phyloP scores from a whole-genome alignment of 495 filamentous ascomycete species.

The Xylaria telfairii region DNA sequence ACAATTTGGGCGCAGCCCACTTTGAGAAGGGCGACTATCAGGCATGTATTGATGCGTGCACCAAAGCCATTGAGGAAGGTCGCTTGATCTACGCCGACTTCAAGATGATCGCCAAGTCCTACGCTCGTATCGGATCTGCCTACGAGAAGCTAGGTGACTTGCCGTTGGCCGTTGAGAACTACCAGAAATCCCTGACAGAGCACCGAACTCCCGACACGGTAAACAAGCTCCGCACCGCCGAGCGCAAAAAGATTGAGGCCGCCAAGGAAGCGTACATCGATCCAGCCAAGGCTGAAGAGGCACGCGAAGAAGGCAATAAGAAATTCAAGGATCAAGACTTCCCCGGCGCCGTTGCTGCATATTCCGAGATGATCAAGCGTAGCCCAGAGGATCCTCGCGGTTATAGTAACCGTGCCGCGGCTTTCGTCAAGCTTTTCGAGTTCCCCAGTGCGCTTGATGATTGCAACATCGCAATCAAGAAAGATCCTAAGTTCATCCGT shows the following conservation, averaged over 20 bases:
- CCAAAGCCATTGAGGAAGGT: conserved; percentile 88
- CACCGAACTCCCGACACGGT: conserved; percentile 95
- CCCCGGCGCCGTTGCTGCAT: conserved; percentile 94
- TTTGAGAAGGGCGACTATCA: conserved; percentile 96
- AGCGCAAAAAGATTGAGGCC: conserved; percentile 81
- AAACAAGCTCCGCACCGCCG: conserved; percentile 88
- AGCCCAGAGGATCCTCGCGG: conserved; percentile 91
- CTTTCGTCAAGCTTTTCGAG: conserved; percentile 92
- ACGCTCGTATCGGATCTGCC: conserved; percentile 85
- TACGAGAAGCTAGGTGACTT: conserved; percentile 90
- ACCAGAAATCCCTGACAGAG: conserved; percentile 92
- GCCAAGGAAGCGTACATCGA: conserved; percentile 86
- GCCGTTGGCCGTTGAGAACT: conserved; percentile 81
- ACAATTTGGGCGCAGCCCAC: conserved; percentile 92
- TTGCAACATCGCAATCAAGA: conserved; percentile 89
- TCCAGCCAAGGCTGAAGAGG: conserved; percentile 91
- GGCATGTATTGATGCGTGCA: conserved; percentile 82
- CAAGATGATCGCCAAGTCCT: conserved; percentile 96
- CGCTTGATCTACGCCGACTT: conserved; percentile 89
- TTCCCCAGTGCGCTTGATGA: conserved; percentile 94
- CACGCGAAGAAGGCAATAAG: conserved; percentile 89
- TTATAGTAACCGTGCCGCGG: conserved; percentile 95
- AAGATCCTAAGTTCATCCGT: conserved; percentile 90
- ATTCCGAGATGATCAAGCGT: conserved; percentile 97
- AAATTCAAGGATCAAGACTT: conserved; percentile 98